Conservation (phyloP, 331 rosid genomes). For the Prunus yedoensis region DNA sequence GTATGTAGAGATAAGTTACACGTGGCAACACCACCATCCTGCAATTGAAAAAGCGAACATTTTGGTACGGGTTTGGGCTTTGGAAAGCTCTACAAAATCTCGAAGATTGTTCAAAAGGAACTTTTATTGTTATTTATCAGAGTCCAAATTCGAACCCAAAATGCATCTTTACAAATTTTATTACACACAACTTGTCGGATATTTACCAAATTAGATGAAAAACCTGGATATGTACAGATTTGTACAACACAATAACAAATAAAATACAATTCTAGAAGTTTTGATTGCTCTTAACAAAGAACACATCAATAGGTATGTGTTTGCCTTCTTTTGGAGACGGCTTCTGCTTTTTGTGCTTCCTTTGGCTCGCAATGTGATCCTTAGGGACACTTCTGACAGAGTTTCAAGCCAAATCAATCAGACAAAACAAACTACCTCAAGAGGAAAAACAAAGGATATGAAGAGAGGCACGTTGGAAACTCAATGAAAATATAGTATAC, state of each 20-base stretch:
- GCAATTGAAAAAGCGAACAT: background rate
- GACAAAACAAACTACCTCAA: background rate
- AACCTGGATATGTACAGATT: constrained; percentile 5
- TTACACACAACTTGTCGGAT: background rate
- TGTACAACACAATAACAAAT: constrained; percentile 17
- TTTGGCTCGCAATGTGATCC: constrained; percentile 33
- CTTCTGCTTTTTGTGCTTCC: constrained; percentile 66
- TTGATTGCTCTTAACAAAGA: constrained; percentile 59
- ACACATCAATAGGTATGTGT: constrained; percentile 63
- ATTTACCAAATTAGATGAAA: constrained; percentile 7
- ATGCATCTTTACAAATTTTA: background rate
- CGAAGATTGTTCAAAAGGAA: background rate
- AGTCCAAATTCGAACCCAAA: constrained; percentile 15
- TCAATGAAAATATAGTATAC: constrained; percentile 32
- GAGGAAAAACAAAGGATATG: background rate
- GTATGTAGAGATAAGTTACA: constrained; percentile 3
- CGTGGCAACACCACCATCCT: constrained; percentile 22
- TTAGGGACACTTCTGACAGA: constrained; percentile 38
- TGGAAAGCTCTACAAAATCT: too few species aligned
- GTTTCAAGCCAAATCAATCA: constrained; percentile 5
- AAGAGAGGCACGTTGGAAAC: background rate
- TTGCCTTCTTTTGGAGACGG: constrained; percentile 53
- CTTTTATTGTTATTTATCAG: constrained; percentile 14
- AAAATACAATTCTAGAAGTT: constrained; percentile 23
- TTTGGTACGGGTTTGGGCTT: too few species aligned